Evolutionary conservation across 106 monocot genomes (phyloP).

Genomic region (Dioscorea dumetorum): DNA sequence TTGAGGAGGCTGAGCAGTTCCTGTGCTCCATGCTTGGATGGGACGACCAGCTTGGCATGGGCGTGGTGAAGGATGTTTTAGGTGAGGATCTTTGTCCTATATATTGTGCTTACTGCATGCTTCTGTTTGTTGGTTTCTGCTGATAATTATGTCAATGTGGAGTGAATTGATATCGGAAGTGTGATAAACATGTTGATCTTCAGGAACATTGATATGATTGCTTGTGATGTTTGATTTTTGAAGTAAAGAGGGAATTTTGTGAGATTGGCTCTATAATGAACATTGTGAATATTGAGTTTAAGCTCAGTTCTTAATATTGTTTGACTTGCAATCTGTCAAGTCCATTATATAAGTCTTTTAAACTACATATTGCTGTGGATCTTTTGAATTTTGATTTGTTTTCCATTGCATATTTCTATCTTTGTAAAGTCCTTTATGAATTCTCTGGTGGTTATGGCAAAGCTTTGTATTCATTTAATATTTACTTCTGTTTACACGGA

Average conservation of each 20-base stretch:
- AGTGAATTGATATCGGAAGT: not conserved
- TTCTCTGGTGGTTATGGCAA: not conserved
- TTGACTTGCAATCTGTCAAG: too few relatives aligned
- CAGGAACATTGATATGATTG: not conserved
- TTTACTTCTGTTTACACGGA: not conserved
- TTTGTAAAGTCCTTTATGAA: not conserved
- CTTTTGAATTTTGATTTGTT: not conserved
- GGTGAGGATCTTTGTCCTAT: constrained; percentile 28
- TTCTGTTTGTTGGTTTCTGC: not conserved
- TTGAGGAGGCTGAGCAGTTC: constrained; percentile 68
- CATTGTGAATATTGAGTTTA: too few relatives aligned
- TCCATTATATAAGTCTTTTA: not conserved
- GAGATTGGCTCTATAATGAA: too few relatives aligned
- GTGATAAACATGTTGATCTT: not conserved
- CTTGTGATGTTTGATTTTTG: not conserved
- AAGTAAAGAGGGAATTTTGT: too few relatives aligned
- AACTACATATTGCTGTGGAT: not conserved
- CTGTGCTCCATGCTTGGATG: constrained; percentile 67
- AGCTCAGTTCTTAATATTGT: too few relatives aligned
- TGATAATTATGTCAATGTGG: not conserved
- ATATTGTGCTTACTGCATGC: not conserved
- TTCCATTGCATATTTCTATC: not conserved
- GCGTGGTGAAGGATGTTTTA: constrained; percentile 62
- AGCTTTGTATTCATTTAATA: not conserved
- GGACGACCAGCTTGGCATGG: constrained; percentile 51